Evolutionary conservation across 768 basidiomycete genomes (phyloP).

Genomic region (Tulasnella calospora): DNA sequence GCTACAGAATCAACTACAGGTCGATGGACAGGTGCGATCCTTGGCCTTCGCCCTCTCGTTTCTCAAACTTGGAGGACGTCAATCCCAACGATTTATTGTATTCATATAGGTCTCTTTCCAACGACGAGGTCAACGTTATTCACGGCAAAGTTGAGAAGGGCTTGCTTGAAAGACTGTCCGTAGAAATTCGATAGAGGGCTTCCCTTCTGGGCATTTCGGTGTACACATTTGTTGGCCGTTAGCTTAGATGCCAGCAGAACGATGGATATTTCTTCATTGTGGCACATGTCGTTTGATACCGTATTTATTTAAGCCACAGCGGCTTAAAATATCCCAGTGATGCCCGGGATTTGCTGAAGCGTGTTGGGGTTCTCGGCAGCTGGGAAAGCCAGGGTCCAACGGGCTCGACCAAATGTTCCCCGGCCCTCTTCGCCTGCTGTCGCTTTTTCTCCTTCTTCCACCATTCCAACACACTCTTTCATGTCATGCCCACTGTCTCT

Average conservation of each 20-base stretch:
- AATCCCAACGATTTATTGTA: slow-evolving; percentile 14
- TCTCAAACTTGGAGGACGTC: background rate
- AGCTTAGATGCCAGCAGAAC: background rate
- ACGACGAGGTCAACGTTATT: slow-evolving; percentile 81
- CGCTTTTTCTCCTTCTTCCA: slow-evolving; percentile 1
- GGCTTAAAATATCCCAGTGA: background rate
- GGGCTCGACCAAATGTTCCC: background rate
- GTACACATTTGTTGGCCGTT: background rate
- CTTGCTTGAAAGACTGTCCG: slow-evolving; percentile 37
- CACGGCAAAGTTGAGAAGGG: slow-evolving; percentile 46
- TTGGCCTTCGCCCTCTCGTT: background rate
- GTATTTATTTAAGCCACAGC: background rate
- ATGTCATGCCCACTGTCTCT: slow-evolving; percentile 10
- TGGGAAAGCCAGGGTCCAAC: slow-evolving; percentile 8
- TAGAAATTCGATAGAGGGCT: slow-evolving; percentile 38
- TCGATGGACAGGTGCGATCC: slow-evolving; percentile 83
- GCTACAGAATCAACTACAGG: slow-evolving; percentile 89
- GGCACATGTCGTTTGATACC: too few species aligned
- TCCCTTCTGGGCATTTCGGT: background rate
- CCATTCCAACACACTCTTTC: slow-evolving; percentile 8
- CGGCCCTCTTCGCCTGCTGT: slow-evolving; percentile 10
- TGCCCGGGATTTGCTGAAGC: background rate
- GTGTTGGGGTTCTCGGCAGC: background rate
- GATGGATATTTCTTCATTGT: background rate
- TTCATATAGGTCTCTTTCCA: slow-evolving; percentile 66